Evolutionary conservation across 1,139 yeast genomes (phyloP).

Genomic region (Suhomyces bribrorum): DNA sequence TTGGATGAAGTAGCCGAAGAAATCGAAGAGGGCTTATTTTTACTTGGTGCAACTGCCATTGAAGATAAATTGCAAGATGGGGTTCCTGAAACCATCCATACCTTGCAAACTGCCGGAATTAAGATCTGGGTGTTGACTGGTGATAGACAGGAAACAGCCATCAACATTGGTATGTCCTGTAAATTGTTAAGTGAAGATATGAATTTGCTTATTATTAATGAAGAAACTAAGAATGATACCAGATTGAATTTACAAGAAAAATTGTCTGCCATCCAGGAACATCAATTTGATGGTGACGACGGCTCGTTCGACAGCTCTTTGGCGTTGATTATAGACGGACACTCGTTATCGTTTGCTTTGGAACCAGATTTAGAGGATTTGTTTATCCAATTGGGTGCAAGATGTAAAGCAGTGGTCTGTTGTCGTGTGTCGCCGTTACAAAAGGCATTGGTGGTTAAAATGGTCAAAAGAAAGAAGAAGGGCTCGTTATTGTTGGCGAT

Average conservation of each 20-base stretch:
- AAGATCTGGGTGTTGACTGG: slow-evolving; percentile 98
- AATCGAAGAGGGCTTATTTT: slow-evolving; percentile 75
- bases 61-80: slow-evolving; percentile 98
- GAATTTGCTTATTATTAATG: slow-evolving; percentile 89
- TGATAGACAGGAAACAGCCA: slow-evolving; percentile 98
- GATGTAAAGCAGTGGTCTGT: slow-evolving; percentile 91
- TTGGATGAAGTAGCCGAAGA: slow-evolving; percentile 71
- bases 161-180: slow-evolving; percentile 98
- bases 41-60: slow-evolving; percentile 96
- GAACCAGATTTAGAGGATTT: slow-evolving; percentile 79
- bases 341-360: slow-evolving; percentile 80
- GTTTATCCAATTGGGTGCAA: slow-evolving; percentile 74
- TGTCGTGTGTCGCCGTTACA: slow-evolving; percentile 98
- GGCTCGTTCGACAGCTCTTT: slow-evolving; percentile 62
- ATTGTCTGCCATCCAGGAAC: slow-evolving; percentile 69
- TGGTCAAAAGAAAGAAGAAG: slow-evolving; percentile 75
- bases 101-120: slow-evolving; percentile 93
- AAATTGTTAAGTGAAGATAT: slow-evolving; percentile 91
- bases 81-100: slow-evolving; percentile 95
- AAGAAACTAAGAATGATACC: slow-evolving; percentile 76
- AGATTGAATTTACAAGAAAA: slow-evolving; percentile 71
- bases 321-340: slow-evolving; percentile 93
- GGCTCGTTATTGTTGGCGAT: slow-evolving; percentile 82
- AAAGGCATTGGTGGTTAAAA: slow-evolving; percentile 91
- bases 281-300: slow-evolving; percentile 64